Evolutionary conservation across 768 basidiomycete species (phyloP).

Genomic region (Kwoniella mangroviensis): DNA sequence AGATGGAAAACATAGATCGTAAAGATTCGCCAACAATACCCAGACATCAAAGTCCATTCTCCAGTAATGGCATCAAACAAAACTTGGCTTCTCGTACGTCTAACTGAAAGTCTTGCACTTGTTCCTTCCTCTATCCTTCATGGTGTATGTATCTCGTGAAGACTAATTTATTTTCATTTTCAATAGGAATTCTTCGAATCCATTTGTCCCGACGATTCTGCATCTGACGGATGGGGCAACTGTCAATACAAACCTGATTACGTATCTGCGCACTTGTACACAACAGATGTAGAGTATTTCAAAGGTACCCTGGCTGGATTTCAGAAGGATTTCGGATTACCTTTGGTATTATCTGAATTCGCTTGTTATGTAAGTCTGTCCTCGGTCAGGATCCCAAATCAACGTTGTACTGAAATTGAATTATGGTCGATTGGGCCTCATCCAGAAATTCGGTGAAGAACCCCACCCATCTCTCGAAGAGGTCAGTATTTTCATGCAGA

Average conservation of each 20-base stretch:
- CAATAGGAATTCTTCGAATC: constrained; percentile 28
- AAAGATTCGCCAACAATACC: constrained; percentile 24
- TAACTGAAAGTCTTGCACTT: not conserved
- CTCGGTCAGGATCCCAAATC: not conserved
- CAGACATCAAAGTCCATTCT: constrained; percentile 28
- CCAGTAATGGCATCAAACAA: constrained; percentile 34
- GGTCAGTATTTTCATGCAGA: constrained; percentile 22
- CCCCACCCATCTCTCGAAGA: constrained; percentile 4
- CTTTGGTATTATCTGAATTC: constrained; percentile 31
- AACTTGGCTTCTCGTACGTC: constrained; percentile 33
- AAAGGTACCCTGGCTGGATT: constrained; percentile 16
- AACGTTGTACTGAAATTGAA: too few relatives aligned
- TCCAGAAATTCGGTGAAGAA: not conserved
- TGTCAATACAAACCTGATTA: constrained; percentile 31
- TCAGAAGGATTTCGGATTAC: constrained; percentile 19
- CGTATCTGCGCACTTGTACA: constrained; percentile 27
- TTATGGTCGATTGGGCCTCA: not conserved
- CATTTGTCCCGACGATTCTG: constrained; percentile 24
- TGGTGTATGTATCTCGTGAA: too few relatives aligned
- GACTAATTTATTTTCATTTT: too few relatives aligned
- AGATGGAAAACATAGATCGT: constrained; percentile 27
- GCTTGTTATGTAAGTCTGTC: constrained; percentile 27
- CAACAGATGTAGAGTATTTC: constrained; percentile 17
- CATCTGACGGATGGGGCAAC: constrained; percentile 9
- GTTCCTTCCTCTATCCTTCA: too few relatives aligned